phyloP scores from a whole-genome alignment of 176 grass and related monocot genomes.

The Zea luxurians region DNA sequence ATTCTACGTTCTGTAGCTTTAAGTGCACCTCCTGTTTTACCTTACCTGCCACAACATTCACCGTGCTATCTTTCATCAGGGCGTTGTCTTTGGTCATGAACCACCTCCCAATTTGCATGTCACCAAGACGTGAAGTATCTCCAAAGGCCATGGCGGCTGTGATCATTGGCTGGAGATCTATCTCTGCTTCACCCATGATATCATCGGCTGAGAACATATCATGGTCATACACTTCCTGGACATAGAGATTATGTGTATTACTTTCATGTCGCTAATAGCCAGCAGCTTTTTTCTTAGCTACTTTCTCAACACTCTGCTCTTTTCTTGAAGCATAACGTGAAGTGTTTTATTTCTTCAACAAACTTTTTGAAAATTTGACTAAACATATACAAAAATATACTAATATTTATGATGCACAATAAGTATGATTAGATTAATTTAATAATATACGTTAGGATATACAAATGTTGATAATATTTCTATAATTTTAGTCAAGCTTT shows the following conservation, averaged over 20 bases:
- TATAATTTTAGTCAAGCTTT: background rate
- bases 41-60: slow-evolving; percentile 74
- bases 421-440: background rate
- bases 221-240: slow-evolving; percentile 90
- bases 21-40: slow-evolving; percentile 84
- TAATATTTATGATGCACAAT: background rate
- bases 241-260: slow-evolving; percentile 33
- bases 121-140: slow-evolving; percentile 57
- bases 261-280: background rate
- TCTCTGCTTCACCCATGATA: slow-evolving; percentile 98
- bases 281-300: background rate
- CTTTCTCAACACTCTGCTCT: slow-evolving; percentile 2
- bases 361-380: background rate
- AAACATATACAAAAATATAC: background rate
- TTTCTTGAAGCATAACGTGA: background rate
- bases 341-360: background rate
- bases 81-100: slow-evolving; percentile 92
- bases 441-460: background rate
- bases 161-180: slow-evolving; percentile 93
- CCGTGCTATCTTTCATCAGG: slow-evolving; percentile 74
- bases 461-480: background rate
- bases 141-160: slow-evolving; percentile 90
- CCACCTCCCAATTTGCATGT: slow-evolving; percentile 97
- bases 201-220: slow-evolving; percentile 92
- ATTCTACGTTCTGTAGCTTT: slow-evolving; percentile 96